Conservation (phyloP, 2,329 filamentous ascomycete genomes). For the Helminthosporium solani region DNA sequence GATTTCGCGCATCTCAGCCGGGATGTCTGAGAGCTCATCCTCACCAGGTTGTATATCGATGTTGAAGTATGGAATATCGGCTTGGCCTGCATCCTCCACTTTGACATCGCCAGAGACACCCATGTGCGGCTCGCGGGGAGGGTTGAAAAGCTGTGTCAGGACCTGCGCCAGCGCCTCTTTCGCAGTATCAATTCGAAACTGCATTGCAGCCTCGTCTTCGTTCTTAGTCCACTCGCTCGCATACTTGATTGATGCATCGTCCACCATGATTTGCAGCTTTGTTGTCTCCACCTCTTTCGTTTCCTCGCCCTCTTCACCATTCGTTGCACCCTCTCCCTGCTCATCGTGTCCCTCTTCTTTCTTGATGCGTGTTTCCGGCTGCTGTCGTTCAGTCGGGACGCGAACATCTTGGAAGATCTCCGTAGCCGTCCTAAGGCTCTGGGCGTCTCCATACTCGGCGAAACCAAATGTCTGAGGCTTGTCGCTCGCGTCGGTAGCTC, state of each 20-base stretch:
- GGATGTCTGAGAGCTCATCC: conserved; percentile 93
- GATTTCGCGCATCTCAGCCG: conserved; percentile 91
- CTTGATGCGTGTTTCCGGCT: conserved; percentile 47
- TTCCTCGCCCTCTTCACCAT: conserved; percentile 41
- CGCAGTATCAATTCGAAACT: conserved; percentile 70
- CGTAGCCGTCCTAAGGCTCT: conserved; percentile 81
- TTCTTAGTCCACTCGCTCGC: conserved; percentile 74
- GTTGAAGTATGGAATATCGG: conserved; percentile 78
- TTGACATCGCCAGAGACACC: conserved; percentile 59
- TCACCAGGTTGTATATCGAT: conserved; percentile 74
- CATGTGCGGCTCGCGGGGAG: conserved; percentile 53
- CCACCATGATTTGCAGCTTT: conserved; percentile 69
- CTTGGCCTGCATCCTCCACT: conserved; percentile 65
- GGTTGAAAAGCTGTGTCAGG: conserved; percentile 71
- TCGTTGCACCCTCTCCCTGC: neutral
- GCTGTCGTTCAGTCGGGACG: conserved; percentile 77
- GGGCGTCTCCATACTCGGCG: conserved; percentile 89
- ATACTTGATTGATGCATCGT: conserved; percentile 80
- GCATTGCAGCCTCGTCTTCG: conserved; percentile 62
- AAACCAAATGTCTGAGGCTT: conserved; percentile 90
- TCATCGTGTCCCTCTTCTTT: conserved; percentile 45
- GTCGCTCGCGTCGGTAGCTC: conserved; percentile 72
- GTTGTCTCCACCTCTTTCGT: conserved; percentile 63
- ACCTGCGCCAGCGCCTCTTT: conserved; percentile 67
- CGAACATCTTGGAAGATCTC: conserved; percentile 81